Conservation (phyloP, 768 basidiomycete genomes). For the Auricularia heimuer region DNA sequence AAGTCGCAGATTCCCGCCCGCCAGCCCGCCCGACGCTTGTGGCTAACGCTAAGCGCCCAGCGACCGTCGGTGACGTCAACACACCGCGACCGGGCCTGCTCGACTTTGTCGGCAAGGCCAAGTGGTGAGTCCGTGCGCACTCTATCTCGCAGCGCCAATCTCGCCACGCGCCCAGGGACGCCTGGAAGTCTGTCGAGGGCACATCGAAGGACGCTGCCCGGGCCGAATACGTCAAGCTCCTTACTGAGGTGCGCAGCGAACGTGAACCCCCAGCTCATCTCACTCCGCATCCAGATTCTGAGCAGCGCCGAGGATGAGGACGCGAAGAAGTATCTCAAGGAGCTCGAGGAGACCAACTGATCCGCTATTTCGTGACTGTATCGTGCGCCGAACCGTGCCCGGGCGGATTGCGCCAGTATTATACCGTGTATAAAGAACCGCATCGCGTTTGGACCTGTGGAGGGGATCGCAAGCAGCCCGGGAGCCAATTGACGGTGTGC, state of each 20-base stretch:
- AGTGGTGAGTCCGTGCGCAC: slow-evolving; percentile 51
- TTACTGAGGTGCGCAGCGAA: slow-evolving; percentile 47
- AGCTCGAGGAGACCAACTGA: slow-evolving; percentile 37
- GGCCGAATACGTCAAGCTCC: slow-evolving; percentile 62
- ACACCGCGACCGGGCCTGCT: slow-evolving; percentile 59
- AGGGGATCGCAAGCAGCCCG: no score
- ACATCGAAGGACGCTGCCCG: slow-evolving; percentile 61
- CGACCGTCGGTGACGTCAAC: slow-evolving; percentile 64
- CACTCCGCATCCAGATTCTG: slow-evolving; percentile 40
- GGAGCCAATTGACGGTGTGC: no score
- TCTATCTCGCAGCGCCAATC: slow-evolving; percentile 6
- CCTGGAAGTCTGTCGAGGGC: slow-evolving; percentile 72
- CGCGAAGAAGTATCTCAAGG: slow-evolving; percentile 43
- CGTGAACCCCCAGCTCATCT: slow-evolving; percentile 12
- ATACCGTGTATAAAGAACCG: no score
- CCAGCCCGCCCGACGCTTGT: background rate
- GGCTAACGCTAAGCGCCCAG: slow-evolving; percentile 27
- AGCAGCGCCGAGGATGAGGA: slow-evolving; percentile 39
- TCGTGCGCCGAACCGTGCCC: no score
- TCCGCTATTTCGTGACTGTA: background rate
- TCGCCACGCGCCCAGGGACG: slow-evolving; percentile 48
- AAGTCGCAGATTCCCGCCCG: slow-evolving; percentile 5
- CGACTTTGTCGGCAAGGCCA: slow-evolving; percentile 81
- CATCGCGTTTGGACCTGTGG: no score
- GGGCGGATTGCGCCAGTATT: no score